Percentiles rank a stretch among this genome's conserved stretches.
These are phyloP conservation scores for Chamaecyparis obtusa DNA, from an alignment of 75 land plant genomes.

Conservation along the genomic window DNA sequence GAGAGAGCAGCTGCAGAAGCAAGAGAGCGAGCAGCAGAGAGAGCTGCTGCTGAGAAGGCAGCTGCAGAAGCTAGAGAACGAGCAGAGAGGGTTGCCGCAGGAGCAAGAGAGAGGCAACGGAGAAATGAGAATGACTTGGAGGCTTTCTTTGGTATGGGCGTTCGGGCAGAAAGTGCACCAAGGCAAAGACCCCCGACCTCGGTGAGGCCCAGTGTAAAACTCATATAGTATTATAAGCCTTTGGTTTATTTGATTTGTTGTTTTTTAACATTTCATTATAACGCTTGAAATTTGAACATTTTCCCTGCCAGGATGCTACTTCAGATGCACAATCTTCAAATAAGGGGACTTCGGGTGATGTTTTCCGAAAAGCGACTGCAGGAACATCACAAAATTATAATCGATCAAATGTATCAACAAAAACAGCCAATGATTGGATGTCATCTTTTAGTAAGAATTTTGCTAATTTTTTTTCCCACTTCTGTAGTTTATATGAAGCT, in stretches of 20 bases:
- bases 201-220: slow-evolving; percentile 1
- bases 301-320: slow-evolving; percentile 10
- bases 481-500: background rate
- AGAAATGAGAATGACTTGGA: slow-evolving; percentile 23
- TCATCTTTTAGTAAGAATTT: slow-evolving; percentile 8
- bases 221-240: background rate
- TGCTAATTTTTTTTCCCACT: background rate
- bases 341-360: slow-evolving; percentile 4
- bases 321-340: background rate
- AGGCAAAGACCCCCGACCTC: slow-evolving; percentile 32
- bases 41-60: slow-evolving; percentile 25
- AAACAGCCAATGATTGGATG: background rate
- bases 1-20: slow-evolving; percentile 32
- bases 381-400: slow-evolving; percentile 4
- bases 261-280: background rate
- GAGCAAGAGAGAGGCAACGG: slow-evolving; percentile 29
- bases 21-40: slow-evolving; percentile 22
- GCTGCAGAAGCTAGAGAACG: slow-evolving; percentile 42
- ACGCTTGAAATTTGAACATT: too few relatives aligned
- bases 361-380: background rate
- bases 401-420: slow-evolving; percentile 5
- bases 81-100: slow-evolving; percentile 23
- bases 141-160: slow-evolving; percentile 14
- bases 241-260: background rate
- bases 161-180: slow-evolving; percentile 37